Evolutionary conservation across 1,139 yeast genomes (phyloP).

Genomic region (Scheffersomyces parashehatae): DNA sequence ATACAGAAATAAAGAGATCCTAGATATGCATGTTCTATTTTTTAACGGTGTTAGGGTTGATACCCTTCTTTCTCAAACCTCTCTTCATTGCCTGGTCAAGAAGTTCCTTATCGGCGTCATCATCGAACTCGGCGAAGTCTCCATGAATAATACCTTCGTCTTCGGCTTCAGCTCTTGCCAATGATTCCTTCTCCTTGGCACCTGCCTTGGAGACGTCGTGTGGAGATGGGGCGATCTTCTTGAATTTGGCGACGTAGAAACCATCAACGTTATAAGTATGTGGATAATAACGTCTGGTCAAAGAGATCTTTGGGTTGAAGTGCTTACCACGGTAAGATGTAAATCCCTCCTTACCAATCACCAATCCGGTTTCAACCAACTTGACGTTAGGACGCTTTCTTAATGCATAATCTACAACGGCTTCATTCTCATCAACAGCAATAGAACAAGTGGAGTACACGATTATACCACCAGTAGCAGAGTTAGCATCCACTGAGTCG

Average conservation of each 20-base stretch:
- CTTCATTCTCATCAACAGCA: conserved; percentile 97
- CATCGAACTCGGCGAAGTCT: conserved; percentile 83
- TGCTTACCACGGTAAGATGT: conserved; percentile 91
- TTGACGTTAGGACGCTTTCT: conserved; percentile 96
- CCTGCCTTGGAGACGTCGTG: conserved; percentile 85
- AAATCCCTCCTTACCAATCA: conserved; percentile 95
- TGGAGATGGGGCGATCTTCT: conserved; percentile 85
- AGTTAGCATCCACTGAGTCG: conserved; percentile 93
- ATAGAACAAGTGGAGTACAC: conserved; percentile 98
- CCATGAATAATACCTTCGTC: conserved; percentile 81
- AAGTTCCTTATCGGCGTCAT: conserved; percentile 71
- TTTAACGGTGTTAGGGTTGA: conserved; percentile 55
- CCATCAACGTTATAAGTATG: conserved; percentile 99
- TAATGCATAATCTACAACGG: conserved; percentile 97
- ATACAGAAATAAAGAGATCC: not conserved
- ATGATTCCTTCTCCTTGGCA: conserved; percentile 80
- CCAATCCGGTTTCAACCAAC: conserved; percentile 90
- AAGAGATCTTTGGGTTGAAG: conserved; percentile 71
- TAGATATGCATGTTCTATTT: conserved; percentile 4
- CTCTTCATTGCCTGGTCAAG: conserved; percentile 75
- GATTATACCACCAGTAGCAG: conserved; percentile 89
- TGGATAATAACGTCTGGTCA: conserved; percentile 96
- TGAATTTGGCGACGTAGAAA: conserved; percentile 93
- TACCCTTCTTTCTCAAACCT: conserved; percentile 76
- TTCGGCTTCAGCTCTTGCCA: conserved; percentile 76